Conservation (phyloP, 176 grass and related monocot species). For the Hordeum vulgare region DNA sequence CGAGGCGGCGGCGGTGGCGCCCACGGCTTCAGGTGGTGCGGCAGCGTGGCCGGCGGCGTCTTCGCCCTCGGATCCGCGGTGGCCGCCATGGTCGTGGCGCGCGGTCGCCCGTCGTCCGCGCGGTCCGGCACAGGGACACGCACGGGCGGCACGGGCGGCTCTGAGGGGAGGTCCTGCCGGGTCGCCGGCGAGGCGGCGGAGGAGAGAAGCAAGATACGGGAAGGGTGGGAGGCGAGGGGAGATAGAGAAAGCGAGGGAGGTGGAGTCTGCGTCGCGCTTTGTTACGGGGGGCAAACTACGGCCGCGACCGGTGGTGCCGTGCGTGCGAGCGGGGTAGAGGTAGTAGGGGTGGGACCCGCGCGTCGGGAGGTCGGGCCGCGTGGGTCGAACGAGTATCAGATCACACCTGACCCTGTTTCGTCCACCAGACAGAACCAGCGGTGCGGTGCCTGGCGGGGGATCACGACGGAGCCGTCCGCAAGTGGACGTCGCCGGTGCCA, state of each 20-base stretch:
- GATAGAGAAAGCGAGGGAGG: conserved; percentile 1
- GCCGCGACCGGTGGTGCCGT: conserved; percentile 12
- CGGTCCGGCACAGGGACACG: neutral
- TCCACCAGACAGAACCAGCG: neutral
- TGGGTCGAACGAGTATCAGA: conserved; percentile 11
- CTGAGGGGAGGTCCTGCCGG: neutral
- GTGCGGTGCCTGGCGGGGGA: neutral
- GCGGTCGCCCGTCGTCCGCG: neutral
- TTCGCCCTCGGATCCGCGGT: conserved; percentile 64
- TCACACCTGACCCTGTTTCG: neutral
- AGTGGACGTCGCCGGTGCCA: neutral
- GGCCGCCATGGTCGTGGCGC: conserved; percentile 44
- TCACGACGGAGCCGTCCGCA: conserved; percentile 7
- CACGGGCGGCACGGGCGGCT: neutral
- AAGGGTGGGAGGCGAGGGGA: neutral
- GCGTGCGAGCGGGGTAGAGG: conserved; percentile 9
- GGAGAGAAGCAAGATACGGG: conserved; percentile 3
- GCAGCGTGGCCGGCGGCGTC: conserved; percentile 13
- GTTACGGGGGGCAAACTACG: conserved; percentile 14
- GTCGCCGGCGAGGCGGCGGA: conserved; percentile 12
- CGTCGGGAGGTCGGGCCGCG: conserved; percentile 23
- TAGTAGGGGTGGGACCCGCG: neutral
- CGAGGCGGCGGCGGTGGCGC: conserved; percentile 21
- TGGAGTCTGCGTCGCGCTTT: conserved; percentile 32
- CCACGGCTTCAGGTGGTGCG: conserved; percentile 37